These are phyloP conservation scores for Plectosphaerella plurivora DNA, from an alignment of 2,329 filamentous ascomycete species.

Conservation along the genomic window DNA sequence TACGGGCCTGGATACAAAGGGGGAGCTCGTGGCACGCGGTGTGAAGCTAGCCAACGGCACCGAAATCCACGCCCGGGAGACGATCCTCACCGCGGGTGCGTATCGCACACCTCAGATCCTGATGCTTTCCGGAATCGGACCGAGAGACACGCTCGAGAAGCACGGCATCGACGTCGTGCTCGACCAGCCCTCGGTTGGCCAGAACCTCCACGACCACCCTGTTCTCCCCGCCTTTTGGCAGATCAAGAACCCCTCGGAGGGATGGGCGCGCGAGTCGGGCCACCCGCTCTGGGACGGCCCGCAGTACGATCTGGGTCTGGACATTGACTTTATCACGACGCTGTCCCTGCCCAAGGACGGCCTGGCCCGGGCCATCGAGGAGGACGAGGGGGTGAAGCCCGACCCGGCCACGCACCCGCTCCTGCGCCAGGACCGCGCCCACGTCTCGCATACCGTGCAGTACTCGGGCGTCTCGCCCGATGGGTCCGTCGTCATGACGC, in stretches of 20 bases:
- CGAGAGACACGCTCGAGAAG: conserved; percentile 30
- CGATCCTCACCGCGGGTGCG: conserved; percentile 45
- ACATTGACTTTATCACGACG: conserved; percentile 30
- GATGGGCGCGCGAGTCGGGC: conserved; percentile 23
- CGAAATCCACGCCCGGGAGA: conserved; percentile 27
- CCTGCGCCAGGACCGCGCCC: conserved; percentile 13
- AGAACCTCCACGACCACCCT: conserved; percentile 52
- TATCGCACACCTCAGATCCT: conserved; percentile 51
- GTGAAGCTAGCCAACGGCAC: conserved; percentile 22
- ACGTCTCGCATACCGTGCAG: conserved; percentile 2
- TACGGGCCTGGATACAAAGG: conserved; percentile 3
- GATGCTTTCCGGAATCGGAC: conserved; percentile 45
- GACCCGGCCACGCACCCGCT: conserved; percentile 25
- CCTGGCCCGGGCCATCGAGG: conserved; percentile 23
- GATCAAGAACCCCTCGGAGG: conserved; percentile 24
- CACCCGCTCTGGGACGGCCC: conserved; percentile 27
- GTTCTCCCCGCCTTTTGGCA: conserved; percentile 21
- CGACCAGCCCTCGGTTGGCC: conserved; percentile 55
- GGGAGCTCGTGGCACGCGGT: conserved; percentile 14
- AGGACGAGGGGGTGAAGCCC: conserved; percentile 25
- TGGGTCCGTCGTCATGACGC: conserved; percentile 1
- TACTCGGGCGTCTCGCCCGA: conserved; percentile 2
- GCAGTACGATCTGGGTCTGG: conserved; percentile 27
- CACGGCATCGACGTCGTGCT: conserved; percentile 37
- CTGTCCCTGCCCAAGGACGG: conserved; percentile 20